Base-by-base conservation (phyloP, 257 asterid genomes). In the Solanum gracilifrons region DNA sequence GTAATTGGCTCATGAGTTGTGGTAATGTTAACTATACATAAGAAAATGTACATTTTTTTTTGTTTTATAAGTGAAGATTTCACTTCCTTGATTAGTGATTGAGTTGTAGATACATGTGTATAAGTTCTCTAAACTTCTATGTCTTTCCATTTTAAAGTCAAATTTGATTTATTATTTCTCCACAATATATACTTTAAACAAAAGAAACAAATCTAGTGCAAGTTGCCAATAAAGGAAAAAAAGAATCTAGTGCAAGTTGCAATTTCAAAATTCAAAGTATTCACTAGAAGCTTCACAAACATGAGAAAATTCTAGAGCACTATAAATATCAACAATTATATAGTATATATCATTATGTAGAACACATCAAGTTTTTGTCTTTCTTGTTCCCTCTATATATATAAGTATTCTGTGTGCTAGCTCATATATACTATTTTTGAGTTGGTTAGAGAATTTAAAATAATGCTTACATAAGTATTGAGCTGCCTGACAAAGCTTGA, bases 401-500 rank as follows among this genome's bases (percentile, higher is more conserved):
- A 37, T 10, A 39, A 21, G 32, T 74, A 21, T 33, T 46, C 32
- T 51, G 16, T 82, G 71, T 82, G n/a, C 48, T 60, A 62, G 35
- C 18, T 21, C 32, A 62, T 55, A 37, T 21, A 62, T 12, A 43
- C 9, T 29, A 25, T 46, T 82, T 73, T 71, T 51, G 21, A 16
- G 36, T 87, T 25, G 5, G 43, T 3, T n/a, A n/a, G 23, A 23
- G n/a, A 29, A 48, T 23, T 18, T 55, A 48, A 31, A 43, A 41
- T 18, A 66, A 36, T 41, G 90, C 96, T 92, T 91, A 95, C 97
- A 88, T 95, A 94, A 87, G 96, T 93, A 55, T 95, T 94, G 89
- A 95, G 97, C 92, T 95, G 98, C 89, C 97, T 86, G 85, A 95
- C 95, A 88, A 94, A 94, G 94, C 96, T 94, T 35, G 97, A 94